phyloP scores from a whole-genome alignment of 768 basidiomycete species.

The Hysterangium stoloniferum region DNA sequence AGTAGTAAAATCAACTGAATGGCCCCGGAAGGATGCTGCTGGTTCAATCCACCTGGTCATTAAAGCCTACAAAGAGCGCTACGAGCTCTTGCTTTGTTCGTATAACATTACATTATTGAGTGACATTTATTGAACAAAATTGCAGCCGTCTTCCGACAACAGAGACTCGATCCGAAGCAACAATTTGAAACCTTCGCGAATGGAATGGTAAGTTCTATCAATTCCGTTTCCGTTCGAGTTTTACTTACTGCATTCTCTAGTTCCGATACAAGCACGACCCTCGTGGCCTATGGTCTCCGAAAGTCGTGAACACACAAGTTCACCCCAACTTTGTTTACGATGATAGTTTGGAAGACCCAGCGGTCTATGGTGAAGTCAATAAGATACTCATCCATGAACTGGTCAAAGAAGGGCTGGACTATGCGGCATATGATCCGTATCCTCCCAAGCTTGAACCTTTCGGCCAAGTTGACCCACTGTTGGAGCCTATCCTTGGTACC shows the following conservation, averaged over 20 bases:
- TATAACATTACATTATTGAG: neutral
- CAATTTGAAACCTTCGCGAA: slow-evolving; percentile 20
- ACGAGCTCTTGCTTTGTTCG: slow-evolving; percentile 17
- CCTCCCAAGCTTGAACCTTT: neutral
- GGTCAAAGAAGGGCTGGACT: slow-evolving; percentile 15
- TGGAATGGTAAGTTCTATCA: slow-evolving; percentile 17
- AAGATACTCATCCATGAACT: slow-evolving; percentile 20
- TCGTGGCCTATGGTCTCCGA: neutral
- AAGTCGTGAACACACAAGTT: slow-evolving; percentile 12
- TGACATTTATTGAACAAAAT: neutral
- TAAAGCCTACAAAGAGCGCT: slow-evolving; percentile 17
- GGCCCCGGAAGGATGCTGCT: neutral
- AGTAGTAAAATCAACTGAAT: neutral
- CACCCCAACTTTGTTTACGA: slow-evolving; percentile 19
- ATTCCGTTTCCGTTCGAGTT: neutral
- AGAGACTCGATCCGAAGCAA: slow-evolving; percentile 18
- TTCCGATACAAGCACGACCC: neutral
- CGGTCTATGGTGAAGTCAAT: slow-evolving; percentile 9
- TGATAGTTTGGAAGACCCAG: slow-evolving; percentile 17
- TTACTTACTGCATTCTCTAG: too few species aligned
- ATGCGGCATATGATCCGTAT: slow-evolving; percentile 15
- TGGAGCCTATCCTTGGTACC: slow-evolving; percentile 15
- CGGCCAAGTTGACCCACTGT: neutral
- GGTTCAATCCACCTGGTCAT: slow-evolving; percentile 3
- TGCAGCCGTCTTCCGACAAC: slow-evolving; percentile 20